Conservation (phyloP, 768 basidiomycete genomes). For the Cyclocybe aegerita region DNA sequence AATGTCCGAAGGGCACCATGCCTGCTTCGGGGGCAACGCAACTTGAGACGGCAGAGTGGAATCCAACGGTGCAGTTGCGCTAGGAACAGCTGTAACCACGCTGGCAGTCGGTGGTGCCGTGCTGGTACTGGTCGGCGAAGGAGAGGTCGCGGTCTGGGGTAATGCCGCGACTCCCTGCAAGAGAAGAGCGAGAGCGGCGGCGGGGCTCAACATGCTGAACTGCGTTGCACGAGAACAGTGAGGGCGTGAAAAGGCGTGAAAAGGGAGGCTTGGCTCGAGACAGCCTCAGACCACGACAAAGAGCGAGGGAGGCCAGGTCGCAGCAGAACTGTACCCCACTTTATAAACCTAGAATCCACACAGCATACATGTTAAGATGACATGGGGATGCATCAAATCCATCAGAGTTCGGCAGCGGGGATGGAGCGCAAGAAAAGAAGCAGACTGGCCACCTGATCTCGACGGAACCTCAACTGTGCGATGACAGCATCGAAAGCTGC, state of each 20-base stretch:
- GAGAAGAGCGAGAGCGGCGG: constrained; percentile 14
- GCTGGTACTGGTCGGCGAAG: constrained; percentile 11
- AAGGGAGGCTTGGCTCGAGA: background rate
- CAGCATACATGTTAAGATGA: constrained; percentile 9
- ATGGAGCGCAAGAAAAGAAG: constrained; percentile 21
- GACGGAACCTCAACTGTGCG: constrained; percentile 6
- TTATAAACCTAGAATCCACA: constrained; percentile 11
- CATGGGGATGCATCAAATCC: constrained; percentile 11
- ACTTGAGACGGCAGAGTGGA: constrained; percentile 64
- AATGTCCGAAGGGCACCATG: constrained; percentile 74
- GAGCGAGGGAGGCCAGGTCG: constrained; percentile 1
- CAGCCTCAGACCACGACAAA: constrained; percentile 1
- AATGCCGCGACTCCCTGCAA: constrained; percentile 10
- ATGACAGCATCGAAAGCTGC: background rate
- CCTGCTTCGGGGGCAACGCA: constrained; percentile 63
- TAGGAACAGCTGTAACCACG: constrained; percentile 62
- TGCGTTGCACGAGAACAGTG: background rate
- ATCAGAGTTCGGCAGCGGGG: constrained; percentile 17
- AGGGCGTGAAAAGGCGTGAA: background rate
- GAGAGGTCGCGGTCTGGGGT: constrained; percentile 12
- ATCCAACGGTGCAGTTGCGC: constrained; percentile 54
- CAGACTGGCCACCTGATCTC: constrained; percentile 4
- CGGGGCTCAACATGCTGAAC: constrained; percentile 21
- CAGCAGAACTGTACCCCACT: constrained; percentile 6
- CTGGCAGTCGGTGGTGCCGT: constrained; percentile 33